These are phyloP conservation scores for Neofusicoccum cordaticola DNA, from an alignment of 2,329 filamentous ascomycete genomes.

Conservation along the genomic window DNA sequence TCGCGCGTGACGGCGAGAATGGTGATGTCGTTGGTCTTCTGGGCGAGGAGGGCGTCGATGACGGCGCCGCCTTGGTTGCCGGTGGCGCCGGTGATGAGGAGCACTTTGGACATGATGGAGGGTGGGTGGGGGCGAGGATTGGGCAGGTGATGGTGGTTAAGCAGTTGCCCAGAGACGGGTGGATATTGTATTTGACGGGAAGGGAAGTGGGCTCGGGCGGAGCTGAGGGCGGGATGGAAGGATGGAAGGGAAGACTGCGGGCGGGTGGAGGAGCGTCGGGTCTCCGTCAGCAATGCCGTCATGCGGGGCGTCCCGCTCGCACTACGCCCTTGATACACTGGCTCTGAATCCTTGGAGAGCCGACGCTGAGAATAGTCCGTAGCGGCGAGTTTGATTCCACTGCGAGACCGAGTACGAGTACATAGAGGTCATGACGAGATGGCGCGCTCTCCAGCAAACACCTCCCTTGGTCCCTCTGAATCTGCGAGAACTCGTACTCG, in stretches of 20 bases:
- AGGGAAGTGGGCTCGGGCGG: too few relatives aligned
- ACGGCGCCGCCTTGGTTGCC: conserved; percentile 48
- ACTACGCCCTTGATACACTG: too few relatives aligned
- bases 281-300: conserved; percentile 8
- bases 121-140: neutral
- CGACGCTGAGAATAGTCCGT: neutral
- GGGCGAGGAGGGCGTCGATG: conserved; percentile 40
- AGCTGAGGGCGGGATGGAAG: neutral
- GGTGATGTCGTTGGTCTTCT: conserved; percentile 36
- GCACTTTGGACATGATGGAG: conserved; percentile 32
- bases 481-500: too few relatives aligned
- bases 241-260: neutral
- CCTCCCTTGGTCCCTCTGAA: neutral
- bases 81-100: conserved; percentile 46
- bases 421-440: neutral
- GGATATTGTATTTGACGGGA: conserved; percentile 3
- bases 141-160: neutral
- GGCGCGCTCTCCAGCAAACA: neutral
- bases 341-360: neutral
- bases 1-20: conserved; percentile 63
- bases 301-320: neutral
- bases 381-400: neutral
- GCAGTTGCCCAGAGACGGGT: neutral
- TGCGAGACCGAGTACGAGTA: neutral
- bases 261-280: neutral